phyloP scores from a whole-genome alignment of 257 asterid species.

The Ilex asprella region DNA sequence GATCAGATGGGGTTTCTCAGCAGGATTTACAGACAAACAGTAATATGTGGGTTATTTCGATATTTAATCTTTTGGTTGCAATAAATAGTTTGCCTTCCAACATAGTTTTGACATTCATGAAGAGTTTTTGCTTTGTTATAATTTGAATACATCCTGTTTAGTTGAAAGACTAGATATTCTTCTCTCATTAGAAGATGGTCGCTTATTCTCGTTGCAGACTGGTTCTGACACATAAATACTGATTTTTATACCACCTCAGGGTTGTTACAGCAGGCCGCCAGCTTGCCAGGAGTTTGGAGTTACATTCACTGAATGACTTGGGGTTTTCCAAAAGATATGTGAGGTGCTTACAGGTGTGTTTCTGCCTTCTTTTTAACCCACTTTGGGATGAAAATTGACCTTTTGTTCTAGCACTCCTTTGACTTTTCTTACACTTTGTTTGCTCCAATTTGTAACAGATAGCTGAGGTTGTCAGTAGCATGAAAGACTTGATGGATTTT shows the following conservation, averaged over 20 bases:
- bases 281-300: slow-evolving; percentile 91
- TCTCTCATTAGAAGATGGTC: too few species aligned
- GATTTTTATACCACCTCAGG: slow-evolving; percentile 33
- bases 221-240: not conserved
- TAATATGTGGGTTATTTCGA: slow-evolving; percentile 55
- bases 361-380: not conserved
- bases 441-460: slow-evolving; percentile 38
- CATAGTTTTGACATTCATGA: too few species aligned
- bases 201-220: too few species aligned
- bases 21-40: slow-evolving; percentile 87
- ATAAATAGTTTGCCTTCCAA: too few species aligned
- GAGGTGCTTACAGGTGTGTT: slow-evolving; percentile 87
- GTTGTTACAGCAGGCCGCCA: slow-evolving; percentile 94
- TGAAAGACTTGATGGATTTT: slow-evolving; percentile 92
- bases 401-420: not conserved
- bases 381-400: too few species aligned
- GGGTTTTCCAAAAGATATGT: slow-evolving; percentile 95
- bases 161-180: too few species aligned
- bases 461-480: slow-evolving; percentile 93
- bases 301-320: slow-evolving; percentile 87
- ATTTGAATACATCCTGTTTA: too few species aligned
- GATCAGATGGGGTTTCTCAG: slow-evolving; percentile 77
- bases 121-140: too few species aligned
- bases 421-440: slow-evolving; percentile 9
- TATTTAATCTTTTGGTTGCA: not conserved